phyloP scores from a whole-genome alignment of 1,284 basidiomycete species.

The Cystobasidium slooffiae region DNA sequence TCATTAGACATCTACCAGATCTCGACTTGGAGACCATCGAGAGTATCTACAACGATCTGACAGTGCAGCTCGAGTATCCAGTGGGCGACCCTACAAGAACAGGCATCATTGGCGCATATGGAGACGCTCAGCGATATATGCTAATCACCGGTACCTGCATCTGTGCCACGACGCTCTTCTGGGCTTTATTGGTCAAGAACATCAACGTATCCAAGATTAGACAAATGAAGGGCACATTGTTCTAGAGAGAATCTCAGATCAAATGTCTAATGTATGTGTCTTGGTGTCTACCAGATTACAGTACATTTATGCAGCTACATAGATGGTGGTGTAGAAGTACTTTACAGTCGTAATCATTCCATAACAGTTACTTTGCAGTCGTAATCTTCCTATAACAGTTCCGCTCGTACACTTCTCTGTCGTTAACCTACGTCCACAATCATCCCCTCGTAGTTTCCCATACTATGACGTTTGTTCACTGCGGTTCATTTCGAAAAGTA shows the following conservation, averaged over 20 bases:
- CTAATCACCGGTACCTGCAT: conserved; percentile 55
- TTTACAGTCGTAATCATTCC: neutral
- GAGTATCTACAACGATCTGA: conserved; percentile 53
- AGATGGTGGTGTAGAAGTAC: neutral
- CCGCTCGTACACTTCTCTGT: neutral
- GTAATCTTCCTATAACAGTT: neutral
- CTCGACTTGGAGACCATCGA: conserved; percentile 41
- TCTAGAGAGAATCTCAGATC: conserved; percentile 43
- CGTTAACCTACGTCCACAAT: neutral
- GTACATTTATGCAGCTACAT: neutral
- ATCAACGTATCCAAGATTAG: conserved; percentile 53
- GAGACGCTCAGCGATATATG: conserved; percentile 54
- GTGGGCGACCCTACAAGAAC: conserved; percentile 51
- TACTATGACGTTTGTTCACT: neutral
- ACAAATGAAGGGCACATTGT: conserved; percentile 55
- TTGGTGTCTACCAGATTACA: neutral
- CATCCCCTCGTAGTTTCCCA: neutral
- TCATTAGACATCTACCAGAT: conserved; percentile 21
- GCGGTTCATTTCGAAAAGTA: neutral
- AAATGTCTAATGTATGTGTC: neutral
- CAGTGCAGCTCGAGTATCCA: conserved; percentile 53
- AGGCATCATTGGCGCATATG: conserved; percentile 54
- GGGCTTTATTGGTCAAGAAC: conserved; percentile 54
- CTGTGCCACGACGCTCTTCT: conserved; percentile 51
- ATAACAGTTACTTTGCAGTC: neutral